Percentiles rank a stretch among this genome's conserved stretches.
phyloP scores from a whole-genome alignment of 768 basidiomycete species.

The Mycena belliarum region DNA sequence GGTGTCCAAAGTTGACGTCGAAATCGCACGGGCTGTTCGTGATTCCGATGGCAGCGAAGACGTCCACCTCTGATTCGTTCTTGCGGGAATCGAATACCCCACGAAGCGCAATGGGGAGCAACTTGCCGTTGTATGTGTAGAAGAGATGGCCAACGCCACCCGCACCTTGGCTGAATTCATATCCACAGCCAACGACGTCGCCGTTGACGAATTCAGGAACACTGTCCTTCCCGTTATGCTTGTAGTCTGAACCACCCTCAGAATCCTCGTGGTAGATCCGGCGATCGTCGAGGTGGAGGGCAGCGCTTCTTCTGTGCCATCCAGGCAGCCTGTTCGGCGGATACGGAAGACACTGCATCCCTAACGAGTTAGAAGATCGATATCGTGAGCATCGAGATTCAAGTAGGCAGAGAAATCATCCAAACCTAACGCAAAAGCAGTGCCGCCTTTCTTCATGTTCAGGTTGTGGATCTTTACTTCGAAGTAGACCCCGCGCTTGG shows the following conservation, averaged over 20 bases:
- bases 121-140: constrained; percentile 17
- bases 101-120: constrained; percentile 8
- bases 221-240: not conserved
- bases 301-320: constrained; percentile 16
- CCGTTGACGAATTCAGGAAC: not conserved
- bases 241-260: constrained; percentile 13
- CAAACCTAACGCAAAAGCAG: constrained; percentile 3
- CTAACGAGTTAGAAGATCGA: not conserved
- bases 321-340: constrained; percentile 17
- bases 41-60: constrained; percentile 18
- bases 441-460: not conserved
- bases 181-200: constrained; percentile 16
- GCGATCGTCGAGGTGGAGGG: constrained; percentile 17
- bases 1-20: constrained; percentile 13
- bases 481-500: constrained; percentile 12
- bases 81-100: constrained; percentile 4
- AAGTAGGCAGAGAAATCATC: not conserved
- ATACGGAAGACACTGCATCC: constrained; percentile 22
- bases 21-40: constrained; percentile 8
- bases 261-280: constrained; percentile 18
- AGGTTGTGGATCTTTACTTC: constrained; percentile 10
- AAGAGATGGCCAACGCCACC: constrained; percentile 14
- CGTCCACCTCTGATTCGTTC: constrained; percentile 3
- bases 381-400: too few species aligned
- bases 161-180: constrained; percentile 5